Percentiles rank a stretch among this genome's conserved stretches.
phyloP scores from a whole-genome alignment of 345 rosid species.

The Reutealis trisperma region DNA sequence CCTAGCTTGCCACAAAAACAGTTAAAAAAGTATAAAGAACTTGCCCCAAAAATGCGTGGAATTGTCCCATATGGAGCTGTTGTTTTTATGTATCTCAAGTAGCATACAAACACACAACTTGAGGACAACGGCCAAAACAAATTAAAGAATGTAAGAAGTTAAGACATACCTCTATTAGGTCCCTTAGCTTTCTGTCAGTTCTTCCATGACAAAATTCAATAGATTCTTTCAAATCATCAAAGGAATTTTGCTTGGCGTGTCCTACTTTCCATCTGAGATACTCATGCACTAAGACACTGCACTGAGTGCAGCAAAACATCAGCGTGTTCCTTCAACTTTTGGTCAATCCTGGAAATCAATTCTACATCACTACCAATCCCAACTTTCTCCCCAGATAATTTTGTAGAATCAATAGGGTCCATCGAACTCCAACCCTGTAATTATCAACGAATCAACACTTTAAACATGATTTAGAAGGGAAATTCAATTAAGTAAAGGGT shows the following conservation, averaged over 20 bases:
- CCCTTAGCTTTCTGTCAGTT: slow-evolving; percentile 47
- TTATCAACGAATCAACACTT: slow-evolving; percentile 2
- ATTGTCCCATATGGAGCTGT: background rate
- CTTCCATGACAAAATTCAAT: slow-evolving; percentile 46
- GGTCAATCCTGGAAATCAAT: slow-evolving; percentile 43
- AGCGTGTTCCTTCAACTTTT: slow-evolving; percentile 46
- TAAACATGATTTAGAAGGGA: background rate
- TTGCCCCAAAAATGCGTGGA: background rate
- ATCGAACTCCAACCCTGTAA: slow-evolving; percentile 29
- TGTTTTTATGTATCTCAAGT: background rate
- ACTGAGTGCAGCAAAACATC: slow-evolving; percentile 43
- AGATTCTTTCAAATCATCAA: slow-evolving; percentile 47
- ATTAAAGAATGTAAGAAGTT: background rate
- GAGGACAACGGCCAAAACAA: background rate
- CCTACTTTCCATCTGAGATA: slow-evolving; percentile 54
- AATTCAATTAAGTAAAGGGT: background rate
- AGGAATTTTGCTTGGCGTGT: slow-evolving; percentile 34
- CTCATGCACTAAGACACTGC: slow-evolving; percentile 44
- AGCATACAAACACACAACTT: background rate
- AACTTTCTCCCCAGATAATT: slow-evolving; percentile 12
- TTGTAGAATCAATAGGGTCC: slow-evolving; percentile 24
- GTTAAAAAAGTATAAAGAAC: no score
- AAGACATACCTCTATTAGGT: slow-evolving; percentile 50
- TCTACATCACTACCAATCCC: slow-evolving; percentile 25
- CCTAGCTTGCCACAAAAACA: background rate